Conservation (phyloP, 106 monocot species). For the Allium fistulosum region DNA sequence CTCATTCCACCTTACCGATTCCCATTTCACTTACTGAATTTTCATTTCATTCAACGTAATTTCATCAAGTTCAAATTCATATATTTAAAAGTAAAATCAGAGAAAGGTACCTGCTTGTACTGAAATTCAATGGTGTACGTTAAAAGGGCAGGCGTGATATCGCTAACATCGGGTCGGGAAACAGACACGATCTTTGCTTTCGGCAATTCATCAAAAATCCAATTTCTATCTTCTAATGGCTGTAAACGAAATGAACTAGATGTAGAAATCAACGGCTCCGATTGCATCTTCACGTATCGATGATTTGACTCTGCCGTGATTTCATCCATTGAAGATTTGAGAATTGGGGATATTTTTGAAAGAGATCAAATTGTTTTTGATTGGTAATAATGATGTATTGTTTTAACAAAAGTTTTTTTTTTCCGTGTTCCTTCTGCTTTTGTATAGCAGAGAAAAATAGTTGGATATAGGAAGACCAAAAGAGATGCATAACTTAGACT, state of each 20-base stretch:
- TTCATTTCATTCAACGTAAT: too few species aligned
- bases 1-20: too few species aligned
- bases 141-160: slow-evolving; percentile 84
- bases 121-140: slow-evolving; percentile 89
- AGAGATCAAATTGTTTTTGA: not conserved
- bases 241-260: slow-evolving; percentile 33
- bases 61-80: too few species aligned
- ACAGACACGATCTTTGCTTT: slow-evolving; percentile 71
- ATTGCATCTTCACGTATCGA: slow-evolving; percentile 68
- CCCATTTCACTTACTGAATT: too few species aligned
- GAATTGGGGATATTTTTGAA: not conserved
- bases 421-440: not conserved
- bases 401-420: too few species aligned
- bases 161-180: slow-evolving; percentile 79
- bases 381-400: too few species aligned
- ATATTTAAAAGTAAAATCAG: too few species aligned
- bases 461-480: not conserved
- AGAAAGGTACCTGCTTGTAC: slow-evolving; percentile 57
- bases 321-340: slow-evolving; percentile 27
- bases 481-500: too few species aligned
- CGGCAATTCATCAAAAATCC: slow-evolving; percentile 86
- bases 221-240: slow-evolving; percentile 14
- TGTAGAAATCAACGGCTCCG: slow-evolving; percentile 39
- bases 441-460: not conserved
- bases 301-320: slow-evolving; percentile 20